Percentiles rank a stretch among this genome's conserved stretches.
Evolutionary conservation across 495 filamentous ascomycete genomes (phyloP).

Genomic region (Lentithecium fluviatile): DNA sequence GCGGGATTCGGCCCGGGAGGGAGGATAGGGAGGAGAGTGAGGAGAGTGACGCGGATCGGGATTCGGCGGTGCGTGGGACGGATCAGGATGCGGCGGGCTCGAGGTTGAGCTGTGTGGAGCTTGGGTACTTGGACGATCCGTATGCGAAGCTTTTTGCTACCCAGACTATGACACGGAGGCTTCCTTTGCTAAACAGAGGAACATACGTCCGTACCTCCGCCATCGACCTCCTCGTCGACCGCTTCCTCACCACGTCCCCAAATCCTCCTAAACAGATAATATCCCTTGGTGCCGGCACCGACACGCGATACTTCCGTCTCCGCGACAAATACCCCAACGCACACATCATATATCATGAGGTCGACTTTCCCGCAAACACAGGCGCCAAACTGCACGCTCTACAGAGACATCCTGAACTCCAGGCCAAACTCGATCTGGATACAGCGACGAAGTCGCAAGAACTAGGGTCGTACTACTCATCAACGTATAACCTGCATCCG

Average conservation of each 20-base stretch:
- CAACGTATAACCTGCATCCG: slow-evolving; percentile 70
- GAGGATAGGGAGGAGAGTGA: slow-evolving; percentile 10
- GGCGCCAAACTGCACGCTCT: slow-evolving; percentile 60
- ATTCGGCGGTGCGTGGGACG: slow-evolving; percentile 75
- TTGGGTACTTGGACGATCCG: slow-evolving; percentile 83
- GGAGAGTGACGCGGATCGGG: slow-evolving; percentile 38
- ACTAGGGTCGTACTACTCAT: slow-evolving; percentile 48
- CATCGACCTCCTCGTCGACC: slow-evolving; percentile 73
- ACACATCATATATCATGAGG: slow-evolving; percentile 76
- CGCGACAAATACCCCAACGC: slow-evolving; percentile 41
- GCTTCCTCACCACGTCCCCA: slow-evolving; percentile 56
- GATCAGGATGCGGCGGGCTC: slow-evolving; percentile 90
- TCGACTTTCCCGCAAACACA: slow-evolving; percentile 82
- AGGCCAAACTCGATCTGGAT: slow-evolving; percentile 18
- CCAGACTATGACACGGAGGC: slow-evolving; percentile 52
- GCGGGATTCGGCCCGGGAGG: neutral
- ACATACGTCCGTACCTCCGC: slow-evolving; percentile 92
- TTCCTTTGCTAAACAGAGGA: slow-evolving; percentile 92
- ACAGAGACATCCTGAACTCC: slow-evolving; percentile 41
- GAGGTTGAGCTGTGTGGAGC: slow-evolving; percentile 78
- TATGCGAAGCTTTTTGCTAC: slow-evolving; percentile 69
- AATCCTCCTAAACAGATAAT: slow-evolving; percentile 71
- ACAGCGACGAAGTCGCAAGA: slow-evolving; percentile 20
- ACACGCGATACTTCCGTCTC: slow-evolving; percentile 81
- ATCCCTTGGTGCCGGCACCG: slow-evolving; percentile 89